These are phyloP conservation scores for Pterulicium gracile DNA, from an alignment of 1,284 basidiomycete species.

Conservation along the genomic window DNA sequence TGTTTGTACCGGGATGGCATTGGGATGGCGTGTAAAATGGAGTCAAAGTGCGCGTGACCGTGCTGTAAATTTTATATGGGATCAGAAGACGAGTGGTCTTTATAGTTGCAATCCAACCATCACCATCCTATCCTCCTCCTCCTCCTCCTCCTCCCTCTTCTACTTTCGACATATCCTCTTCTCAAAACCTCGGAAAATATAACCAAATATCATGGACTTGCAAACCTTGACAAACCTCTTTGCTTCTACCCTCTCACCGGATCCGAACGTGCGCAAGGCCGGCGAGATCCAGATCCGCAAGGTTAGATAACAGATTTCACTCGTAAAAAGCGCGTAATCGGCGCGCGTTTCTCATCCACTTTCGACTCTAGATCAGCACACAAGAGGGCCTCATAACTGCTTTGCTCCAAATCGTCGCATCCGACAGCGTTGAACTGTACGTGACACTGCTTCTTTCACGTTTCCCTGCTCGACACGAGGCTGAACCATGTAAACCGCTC, in stretches of 20 bases:
- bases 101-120: conserved; percentile 4
- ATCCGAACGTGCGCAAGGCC: conserved; percentile 76
- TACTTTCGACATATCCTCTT: too few relatives aligned
- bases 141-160: background rate
- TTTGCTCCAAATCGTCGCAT: conserved; percentile 71
- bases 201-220: conserved; percentile 55
- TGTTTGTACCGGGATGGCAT: too few relatives aligned
- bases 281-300: conserved; percentile 79
- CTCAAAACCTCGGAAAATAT: background rate
- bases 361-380: conserved; percentile 43
- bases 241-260: conserved; percentile 67
- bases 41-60: background rate
- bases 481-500: conserved; percentile 7
- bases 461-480: conserved; percentile 6
- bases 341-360: conserved; percentile 2
- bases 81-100: background rate
- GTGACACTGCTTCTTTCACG: conserved; percentile 31
- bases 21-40: too few relatives aligned
- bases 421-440: conserved; percentile 67
- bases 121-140: background rate
- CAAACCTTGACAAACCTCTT: conserved; percentile 69
- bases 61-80: background rate
- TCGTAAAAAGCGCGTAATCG: background rate
- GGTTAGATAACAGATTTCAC: conserved; percentile 28
- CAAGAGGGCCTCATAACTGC: conserved; percentile 73